Percentiles rank a stretch among this genome's conserved stretches.
These are phyloP conservation scores for Fusarium sterilihyphosum DNA, from an alignment of 2,329 filamentous ascomycete species.

Conservation along the genomic window DNA sequence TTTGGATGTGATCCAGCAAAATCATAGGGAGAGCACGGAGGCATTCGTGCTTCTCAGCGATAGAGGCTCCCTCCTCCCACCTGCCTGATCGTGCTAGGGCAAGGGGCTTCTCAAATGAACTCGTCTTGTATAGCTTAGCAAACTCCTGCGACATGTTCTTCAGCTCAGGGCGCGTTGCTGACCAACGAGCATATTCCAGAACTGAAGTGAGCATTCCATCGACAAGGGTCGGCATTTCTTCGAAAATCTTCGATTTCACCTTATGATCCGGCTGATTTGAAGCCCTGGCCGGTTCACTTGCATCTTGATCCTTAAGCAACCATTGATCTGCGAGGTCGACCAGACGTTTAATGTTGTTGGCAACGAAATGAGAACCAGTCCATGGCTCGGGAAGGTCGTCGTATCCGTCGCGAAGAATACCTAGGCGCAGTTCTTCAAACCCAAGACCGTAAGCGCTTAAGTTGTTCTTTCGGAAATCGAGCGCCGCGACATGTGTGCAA, in stretches of 20 bases:
- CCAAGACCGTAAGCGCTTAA: constrained; percentile 77
- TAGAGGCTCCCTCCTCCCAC: constrained; percentile 66
- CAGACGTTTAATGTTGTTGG: constrained; percentile 70
- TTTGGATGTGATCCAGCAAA: constrained; percentile 63
- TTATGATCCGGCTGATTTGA: constrained; percentile 50
- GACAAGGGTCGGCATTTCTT: constrained; percentile 61
- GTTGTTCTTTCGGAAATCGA: constrained; percentile 78
- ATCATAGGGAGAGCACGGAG: constrained; percentile 66
- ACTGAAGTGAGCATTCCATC: constrained; percentile 66
- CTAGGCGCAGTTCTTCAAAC: constrained; percentile 71
- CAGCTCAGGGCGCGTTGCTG: constrained; percentile 55
- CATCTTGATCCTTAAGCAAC: constrained; percentile 58
- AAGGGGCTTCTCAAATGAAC: constrained; percentile 63
- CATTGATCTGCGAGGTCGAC: constrained; percentile 67
- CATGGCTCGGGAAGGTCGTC: constrained; percentile 81
- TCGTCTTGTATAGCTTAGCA: constrained; percentile 58
- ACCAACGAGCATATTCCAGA: constrained; percentile 64
- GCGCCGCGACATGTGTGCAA: constrained; percentile 64
- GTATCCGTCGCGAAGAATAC: constrained; percentile 72
- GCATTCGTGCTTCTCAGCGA: constrained; percentile 67
- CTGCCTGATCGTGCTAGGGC: constrained; percentile 64
- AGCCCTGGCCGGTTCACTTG: constrained; percentile 46
- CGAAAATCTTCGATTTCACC: constrained; percentile 57
- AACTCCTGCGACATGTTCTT: constrained; percentile 58
- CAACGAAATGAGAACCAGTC: constrained; percentile 76